phyloP scores from a whole-genome alignment of 2,329 filamentous ascomycete genomes.

The Camillea tinctor region DNA sequence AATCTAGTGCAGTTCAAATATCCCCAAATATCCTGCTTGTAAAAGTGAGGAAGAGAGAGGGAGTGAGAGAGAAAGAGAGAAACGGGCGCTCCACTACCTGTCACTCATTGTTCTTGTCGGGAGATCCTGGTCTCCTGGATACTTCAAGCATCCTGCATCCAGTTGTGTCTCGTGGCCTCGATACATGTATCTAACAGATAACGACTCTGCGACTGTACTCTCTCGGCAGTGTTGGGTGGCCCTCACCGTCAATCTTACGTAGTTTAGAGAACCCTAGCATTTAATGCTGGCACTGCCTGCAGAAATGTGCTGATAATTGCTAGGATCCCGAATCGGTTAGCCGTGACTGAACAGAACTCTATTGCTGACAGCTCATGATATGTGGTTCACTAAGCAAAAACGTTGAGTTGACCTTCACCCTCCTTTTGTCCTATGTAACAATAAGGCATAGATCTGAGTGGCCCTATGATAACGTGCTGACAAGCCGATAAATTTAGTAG shows the following conservation, averaged over 20 bases:
- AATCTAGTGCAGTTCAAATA: background rate
- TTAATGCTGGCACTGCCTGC: background rate
- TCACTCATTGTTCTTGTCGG: background rate
- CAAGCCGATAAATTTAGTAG: conserved; percentile 1
- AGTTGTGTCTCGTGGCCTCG: background rate
- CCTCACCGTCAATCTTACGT: background rate
- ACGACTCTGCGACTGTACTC: background rate
- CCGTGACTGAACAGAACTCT: background rate
- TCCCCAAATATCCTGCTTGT: background rate
- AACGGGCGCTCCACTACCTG: background rate
- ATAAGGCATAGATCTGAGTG: background rate
- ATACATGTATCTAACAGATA: background rate
- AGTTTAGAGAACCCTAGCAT: background rate
- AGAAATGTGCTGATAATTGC: background rate
- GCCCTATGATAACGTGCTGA: conserved; percentile 5
- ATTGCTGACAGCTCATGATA: background rate
- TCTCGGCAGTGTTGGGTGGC: background rate
- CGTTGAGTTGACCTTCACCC: background rate
- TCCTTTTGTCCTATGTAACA: conserved; percentile 1
- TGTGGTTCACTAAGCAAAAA: background rate
- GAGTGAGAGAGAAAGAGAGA: background rate
- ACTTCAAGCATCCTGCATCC: background rate
- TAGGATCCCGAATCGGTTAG: background rate
- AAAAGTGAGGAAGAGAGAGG: background rate
- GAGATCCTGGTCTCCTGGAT: background rate